These are phyloP conservation scores for Fusarium palustre DNA, from an alignment of 2,329 filamentous ascomycete genomes.

Conservation along the genomic window DNA sequence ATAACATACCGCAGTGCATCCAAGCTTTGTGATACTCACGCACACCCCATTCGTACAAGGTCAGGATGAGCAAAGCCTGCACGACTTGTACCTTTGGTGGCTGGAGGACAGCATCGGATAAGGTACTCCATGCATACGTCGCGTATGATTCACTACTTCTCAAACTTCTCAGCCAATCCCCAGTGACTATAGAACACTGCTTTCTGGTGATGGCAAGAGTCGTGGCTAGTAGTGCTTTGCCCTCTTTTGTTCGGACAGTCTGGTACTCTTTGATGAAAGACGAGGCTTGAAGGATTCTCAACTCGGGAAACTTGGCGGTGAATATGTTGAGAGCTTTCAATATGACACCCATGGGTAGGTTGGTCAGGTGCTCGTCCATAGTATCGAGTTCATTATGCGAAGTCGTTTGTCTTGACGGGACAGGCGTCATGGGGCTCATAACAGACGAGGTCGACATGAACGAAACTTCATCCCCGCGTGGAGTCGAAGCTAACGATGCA, in stretches of 20 bases:
- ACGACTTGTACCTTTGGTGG: slow-evolving; percentile 48
- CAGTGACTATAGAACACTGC: slow-evolving; percentile 27
- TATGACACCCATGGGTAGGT: slow-evolving; percentile 43
- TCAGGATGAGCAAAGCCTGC: slow-evolving; percentile 55
- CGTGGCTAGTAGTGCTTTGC: slow-evolving; percentile 41
- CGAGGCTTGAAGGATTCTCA: slow-evolving; percentile 51
- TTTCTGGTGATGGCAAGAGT: slow-evolving; percentile 36
- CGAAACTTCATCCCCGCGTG: background rate
- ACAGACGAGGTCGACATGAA: background rate
- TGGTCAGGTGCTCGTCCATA: slow-evolving; percentile 45
- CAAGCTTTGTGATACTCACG: slow-evolving; percentile 58
- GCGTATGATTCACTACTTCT: slow-evolving; percentile 31
- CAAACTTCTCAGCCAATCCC: slow-evolving; percentile 14
- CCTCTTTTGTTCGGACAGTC: slow-evolving; percentile 38
- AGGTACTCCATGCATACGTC: slow-evolving; percentile 22
- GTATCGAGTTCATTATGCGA: background rate
- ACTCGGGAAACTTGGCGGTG: slow-evolving; percentile 51
- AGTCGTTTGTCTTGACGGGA: background rate
- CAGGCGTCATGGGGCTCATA: background rate
- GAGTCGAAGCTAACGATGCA: background rate
- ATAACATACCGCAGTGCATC: slow-evolving; percentile 51
- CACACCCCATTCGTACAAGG: slow-evolving; percentile 57
- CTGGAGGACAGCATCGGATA: slow-evolving; percentile 33
- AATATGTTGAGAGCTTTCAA: slow-evolving; percentile 52
- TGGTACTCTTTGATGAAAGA: slow-evolving; percentile 47